Conservation (phyloP, 169 alveolate species). For the Theileria orientalis region DNA sequence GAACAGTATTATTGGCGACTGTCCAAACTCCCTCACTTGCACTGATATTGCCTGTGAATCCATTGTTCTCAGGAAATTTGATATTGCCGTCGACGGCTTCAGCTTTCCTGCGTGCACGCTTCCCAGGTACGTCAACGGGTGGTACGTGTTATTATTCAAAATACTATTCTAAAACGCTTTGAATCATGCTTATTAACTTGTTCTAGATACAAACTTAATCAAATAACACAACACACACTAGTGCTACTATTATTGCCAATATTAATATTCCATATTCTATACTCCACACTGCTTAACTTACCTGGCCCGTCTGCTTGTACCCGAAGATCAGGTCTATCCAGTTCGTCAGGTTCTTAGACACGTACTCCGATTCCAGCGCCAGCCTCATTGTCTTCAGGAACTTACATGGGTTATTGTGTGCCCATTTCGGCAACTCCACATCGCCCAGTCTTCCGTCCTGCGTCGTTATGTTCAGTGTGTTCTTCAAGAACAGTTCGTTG, state of each 20-base stretch:
- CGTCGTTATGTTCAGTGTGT: conserved; percentile 75
- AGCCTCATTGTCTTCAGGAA: conserved; percentile 79
- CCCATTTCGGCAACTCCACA: conserved; percentile 89
- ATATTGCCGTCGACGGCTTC: conserved; percentile 62
- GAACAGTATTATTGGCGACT: conserved; percentile 85
- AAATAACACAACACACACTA: not conserved
- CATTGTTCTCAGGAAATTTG: conserved; percentile 66
- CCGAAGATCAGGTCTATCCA: conserved; percentile 99
- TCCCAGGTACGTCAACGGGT: conserved; percentile 86
- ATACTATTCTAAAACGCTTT: conserved; percentile 36
- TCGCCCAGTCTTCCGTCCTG: conserved; percentile 77
- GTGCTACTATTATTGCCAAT: not conserved
- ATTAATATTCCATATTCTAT: no score
- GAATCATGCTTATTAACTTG: no score
- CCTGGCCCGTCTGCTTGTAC: conserved; percentile 77
- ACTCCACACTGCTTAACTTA: no score
- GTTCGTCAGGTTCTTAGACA: conserved; percentile 85
- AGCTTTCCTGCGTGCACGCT: conserved; percentile 57
- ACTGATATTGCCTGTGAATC: conserved; percentile 80
- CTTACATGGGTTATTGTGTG: conserved; percentile 67
- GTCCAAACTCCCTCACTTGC: conserved; percentile 87
- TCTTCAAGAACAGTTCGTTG: conserved; percentile 82
- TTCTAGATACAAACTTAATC: not conserved
- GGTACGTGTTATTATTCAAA: conserved; percentile 79
- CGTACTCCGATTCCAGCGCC: conserved; percentile 93